These are phyloP conservation scores for Ophiostoma australiae DNA, from an alignment of 2,329 filamentous ascomycete genomes.

Conservation along the genomic window DNA sequence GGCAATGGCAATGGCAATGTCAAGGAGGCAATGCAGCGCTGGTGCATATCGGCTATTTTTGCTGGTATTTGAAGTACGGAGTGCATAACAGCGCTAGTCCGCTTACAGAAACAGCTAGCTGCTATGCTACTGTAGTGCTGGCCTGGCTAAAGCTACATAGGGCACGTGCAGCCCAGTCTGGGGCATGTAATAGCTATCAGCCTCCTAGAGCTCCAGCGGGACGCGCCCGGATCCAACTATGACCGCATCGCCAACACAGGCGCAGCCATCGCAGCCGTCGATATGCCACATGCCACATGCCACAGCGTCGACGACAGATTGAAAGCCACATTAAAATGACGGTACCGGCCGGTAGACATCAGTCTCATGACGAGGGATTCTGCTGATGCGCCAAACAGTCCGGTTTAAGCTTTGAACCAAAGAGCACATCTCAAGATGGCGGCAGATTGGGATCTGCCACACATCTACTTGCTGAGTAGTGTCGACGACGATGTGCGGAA, in stretches of 20 bases:
- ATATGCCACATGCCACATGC: background rate
- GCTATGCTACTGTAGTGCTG: background rate
- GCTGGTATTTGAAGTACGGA: background rate
- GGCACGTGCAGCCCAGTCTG: background rate
- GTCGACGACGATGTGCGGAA: conserved; percentile 60
- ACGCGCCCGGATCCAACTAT: background rate
- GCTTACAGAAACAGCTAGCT: conserved; percentile 43
- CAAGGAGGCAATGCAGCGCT: background rate
- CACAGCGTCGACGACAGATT: background rate
- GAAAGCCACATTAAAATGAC: background rate
- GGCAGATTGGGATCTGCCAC: conserved; percentile 25
- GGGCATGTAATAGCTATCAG: background rate
- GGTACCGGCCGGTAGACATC: background rate
- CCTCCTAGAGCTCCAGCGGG: background rate
- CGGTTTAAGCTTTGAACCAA: background rate
- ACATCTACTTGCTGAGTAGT: conserved; percentile 68
- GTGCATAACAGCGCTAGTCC: conserved; percentile 11
- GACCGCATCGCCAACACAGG: background rate
- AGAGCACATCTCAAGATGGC: background rate
- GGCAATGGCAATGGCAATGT: background rate
- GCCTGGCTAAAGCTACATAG: background rate
- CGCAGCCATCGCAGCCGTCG: background rate
- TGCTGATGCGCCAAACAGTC: background rate
- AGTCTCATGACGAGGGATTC: background rate
- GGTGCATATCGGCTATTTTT: conserved; percentile 8